phyloP scores from a whole-genome alignment of 1,284 basidiomycete genomes.

The Cryptococcus hybrid region DNA sequence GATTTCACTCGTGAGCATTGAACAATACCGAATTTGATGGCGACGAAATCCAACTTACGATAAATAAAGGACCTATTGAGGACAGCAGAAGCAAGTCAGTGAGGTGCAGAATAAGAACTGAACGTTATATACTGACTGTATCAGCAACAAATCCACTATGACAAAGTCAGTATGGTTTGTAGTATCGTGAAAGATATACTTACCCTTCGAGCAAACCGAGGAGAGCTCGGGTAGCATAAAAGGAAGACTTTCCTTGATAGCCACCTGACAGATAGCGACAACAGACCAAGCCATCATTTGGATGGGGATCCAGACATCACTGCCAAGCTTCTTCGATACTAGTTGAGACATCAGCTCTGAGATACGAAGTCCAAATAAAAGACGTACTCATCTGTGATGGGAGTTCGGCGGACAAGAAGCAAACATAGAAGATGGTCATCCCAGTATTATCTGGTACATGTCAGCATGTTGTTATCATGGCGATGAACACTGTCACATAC shows the following conservation, averaged over 20 bases:
- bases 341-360: not conserved
- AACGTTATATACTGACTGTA: conserved; percentile 39
- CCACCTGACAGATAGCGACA: conserved; percentile 36
- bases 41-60: too few relatives aligned
- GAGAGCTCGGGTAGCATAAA: conserved; percentile 41
- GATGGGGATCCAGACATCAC: conserved; percentile 47
- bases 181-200: not conserved
- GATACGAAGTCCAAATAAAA: too few relatives aligned
- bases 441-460: conserved; percentile 33
- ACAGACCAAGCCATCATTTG: conserved; percentile 47
- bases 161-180: not conserved
- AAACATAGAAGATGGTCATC: conserved; percentile 25
- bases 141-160: conserved; percentile 48
- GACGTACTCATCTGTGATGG: conserved; percentile 37
- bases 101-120: too few relatives aligned
- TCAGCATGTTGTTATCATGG: too few relatives aligned
- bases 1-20: too few relatives aligned
- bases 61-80: too few relatives aligned
- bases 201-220: conserved; percentile 45
- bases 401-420: conserved; percentile 36
- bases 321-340: conserved; percentile 37
- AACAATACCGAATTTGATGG: too few relatives aligned
- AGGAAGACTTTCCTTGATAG: conserved; percentile 27
- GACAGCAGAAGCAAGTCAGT: too few relatives aligned
- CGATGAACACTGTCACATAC: too few relatives aligned